A percentile compares a stretch with the other conserved stretches of the same genome.
Evolutionary conservation across 1,284 basidiomycete genomes (phyloP).

Genomic region (Meripilus lineatus): DNA sequence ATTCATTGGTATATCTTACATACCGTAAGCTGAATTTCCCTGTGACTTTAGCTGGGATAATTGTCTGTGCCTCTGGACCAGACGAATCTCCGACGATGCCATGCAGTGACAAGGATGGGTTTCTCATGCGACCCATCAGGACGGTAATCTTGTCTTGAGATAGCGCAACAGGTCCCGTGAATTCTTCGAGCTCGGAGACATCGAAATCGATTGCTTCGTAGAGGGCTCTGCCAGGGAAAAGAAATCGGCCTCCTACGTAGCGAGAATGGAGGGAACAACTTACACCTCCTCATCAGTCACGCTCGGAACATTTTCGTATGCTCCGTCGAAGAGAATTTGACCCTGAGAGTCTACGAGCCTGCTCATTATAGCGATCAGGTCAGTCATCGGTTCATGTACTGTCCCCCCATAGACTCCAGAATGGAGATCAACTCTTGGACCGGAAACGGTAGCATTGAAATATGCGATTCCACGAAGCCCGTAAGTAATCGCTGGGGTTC

Average conservation of each 20-base stretch:
- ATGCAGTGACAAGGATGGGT: slow-evolving; percentile 88
- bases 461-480: slow-evolving; percentile 87
- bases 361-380: slow-evolving; percentile 75
- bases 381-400: slow-evolving; percentile 89
- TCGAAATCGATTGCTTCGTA: slow-evolving; percentile 79
- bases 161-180: slow-evolving; percentile 74
- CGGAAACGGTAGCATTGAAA: slow-evolving; percentile 81
- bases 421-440: slow-evolving; percentile 89
- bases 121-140: slow-evolving; percentile 88
- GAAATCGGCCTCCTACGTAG: background rate
- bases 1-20: slow-evolving; percentile 23
- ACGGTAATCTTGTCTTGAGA: slow-evolving; percentile 80
- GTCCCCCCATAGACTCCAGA: slow-evolving; percentile 87
- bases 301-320: slow-evolving; percentile 83
- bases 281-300: slow-evolving; percentile 78
- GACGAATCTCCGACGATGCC: slow-evolving; percentile 98
- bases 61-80: slow-evolving; percentile 86
- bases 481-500: slow-evolving; percentile 73
- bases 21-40: slow-evolving; percentile 94
- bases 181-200: slow-evolving; percentile 72
- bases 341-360: slow-evolving; percentile 84
- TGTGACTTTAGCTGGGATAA: slow-evolving; percentile 87
- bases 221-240: background rate
- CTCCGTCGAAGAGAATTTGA: slow-evolving; percentile 86
- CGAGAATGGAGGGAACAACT: slow-evolving; percentile 13